phyloP scores from a whole-genome alignment of 176 grass and related monocot genomes.

The Microstegium vimineum region DNA sequence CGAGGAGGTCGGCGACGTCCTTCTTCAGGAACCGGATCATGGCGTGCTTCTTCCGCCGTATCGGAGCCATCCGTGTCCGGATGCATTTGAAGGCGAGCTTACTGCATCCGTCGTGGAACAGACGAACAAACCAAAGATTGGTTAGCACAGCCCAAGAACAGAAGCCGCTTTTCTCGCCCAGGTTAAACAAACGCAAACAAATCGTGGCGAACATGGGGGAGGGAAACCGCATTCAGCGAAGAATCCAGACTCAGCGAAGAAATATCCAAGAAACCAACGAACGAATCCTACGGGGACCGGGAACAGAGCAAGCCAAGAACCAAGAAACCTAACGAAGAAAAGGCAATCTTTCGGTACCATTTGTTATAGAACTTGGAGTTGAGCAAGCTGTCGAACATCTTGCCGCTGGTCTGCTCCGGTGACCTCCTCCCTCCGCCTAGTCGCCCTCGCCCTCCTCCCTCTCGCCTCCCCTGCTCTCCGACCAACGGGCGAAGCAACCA shows the following conservation, averaged over 20 bases:
- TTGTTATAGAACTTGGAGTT: conserved; percentile 81
- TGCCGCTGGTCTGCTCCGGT: neutral
- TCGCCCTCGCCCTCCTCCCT: neutral
- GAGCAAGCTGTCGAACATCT: conserved; percentile 73
- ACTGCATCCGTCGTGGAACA: conserved; percentile 37
- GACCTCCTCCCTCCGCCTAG: neutral
- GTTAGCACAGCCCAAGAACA: neutral
- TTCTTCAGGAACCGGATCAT: conserved; percentile 82
- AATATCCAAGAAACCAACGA: neutral
- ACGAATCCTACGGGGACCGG: neutral
- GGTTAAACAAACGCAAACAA: neutral
- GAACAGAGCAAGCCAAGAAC: neutral
- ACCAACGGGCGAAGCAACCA: neutral
- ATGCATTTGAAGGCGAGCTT: conserved; percentile 79
- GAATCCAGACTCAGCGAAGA: neutral
- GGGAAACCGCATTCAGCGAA: neutral
- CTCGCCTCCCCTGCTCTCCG: conserved; percentile 8
- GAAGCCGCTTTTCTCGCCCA: neutral
- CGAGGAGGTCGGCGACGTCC: conserved; percentile 85
- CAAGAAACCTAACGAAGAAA: conserved; percentile 2
- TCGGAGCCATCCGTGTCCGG: conserved; percentile 51
- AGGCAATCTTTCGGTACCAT: conserved; percentile 35
- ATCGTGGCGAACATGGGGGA: neutral
- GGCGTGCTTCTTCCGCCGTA: conserved; percentile 78
- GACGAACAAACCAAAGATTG: conserved; percentile 1